A percentile compares a stretch with the other conserved stretches of the same genome.
Evolutionary conservation across 2,329 filamentous ascomycete genomes (phyloP).

Genomic region (Blastomyces emzantsi): DNA sequence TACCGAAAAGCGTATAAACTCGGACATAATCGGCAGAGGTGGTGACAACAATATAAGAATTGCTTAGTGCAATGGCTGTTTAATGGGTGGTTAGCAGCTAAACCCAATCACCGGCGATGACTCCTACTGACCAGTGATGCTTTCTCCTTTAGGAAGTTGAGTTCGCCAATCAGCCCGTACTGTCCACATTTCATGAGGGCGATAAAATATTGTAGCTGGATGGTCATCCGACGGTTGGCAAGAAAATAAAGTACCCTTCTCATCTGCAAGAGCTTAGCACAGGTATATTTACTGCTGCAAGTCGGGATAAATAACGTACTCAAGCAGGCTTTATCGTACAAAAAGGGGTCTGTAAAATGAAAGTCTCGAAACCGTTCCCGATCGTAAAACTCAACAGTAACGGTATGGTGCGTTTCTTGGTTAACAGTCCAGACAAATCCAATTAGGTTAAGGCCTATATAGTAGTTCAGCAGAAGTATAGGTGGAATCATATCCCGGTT

Average conservation of each 20-base stretch:
- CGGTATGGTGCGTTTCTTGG: conserved; percentile 84
- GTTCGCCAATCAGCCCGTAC: conserved; percentile 83
- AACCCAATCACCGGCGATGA: neutral
- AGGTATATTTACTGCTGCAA: neutral
- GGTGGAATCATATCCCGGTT: neutral
- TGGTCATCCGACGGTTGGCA: conserved; percentile 60
- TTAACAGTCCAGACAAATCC: conserved; percentile 97
- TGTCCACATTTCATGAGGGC: conserved; percentile 96
- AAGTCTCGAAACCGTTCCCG: conserved; percentile 86
- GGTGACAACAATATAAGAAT: conserved; percentile 81
- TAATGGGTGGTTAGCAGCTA: conserved; percentile 10
- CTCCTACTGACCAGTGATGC: conserved; percentile 48
- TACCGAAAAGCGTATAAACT: conserved; percentile 85
- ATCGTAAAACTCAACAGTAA: conserved; percentile 97
- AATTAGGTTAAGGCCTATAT: conserved; percentile 63
- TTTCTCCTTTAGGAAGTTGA: conserved; percentile 75
- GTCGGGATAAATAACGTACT: conserved; percentile 38
- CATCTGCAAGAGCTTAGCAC: conserved; percentile 37
- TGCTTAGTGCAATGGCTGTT: conserved; percentile 73
- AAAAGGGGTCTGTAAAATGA: conserved; percentile 92
- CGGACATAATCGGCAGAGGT: conserved; percentile 83
- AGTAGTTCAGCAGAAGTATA: conserved; percentile 21
- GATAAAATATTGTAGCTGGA: conserved; percentile 83
- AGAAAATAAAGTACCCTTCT: conserved; percentile 77
- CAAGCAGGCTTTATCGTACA: conserved; percentile 93